Base-by-base conservation (phyloP, 2,329 filamentous ascomycete genomes). In the Rugonectria rugulosa region DNA sequence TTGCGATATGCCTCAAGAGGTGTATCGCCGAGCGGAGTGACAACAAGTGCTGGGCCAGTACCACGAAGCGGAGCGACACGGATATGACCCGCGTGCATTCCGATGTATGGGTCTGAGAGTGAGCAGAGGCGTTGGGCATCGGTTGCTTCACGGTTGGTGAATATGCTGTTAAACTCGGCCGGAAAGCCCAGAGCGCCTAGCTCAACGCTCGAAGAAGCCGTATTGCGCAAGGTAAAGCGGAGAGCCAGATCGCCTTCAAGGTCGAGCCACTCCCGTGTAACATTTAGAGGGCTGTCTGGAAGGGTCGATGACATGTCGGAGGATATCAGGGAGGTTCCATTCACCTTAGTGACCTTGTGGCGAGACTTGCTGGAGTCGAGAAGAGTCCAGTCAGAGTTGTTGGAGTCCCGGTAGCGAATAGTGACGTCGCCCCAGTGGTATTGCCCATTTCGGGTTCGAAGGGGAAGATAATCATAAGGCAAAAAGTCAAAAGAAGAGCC, bases 111-210 rank as follows among this genome's bases (percentile, higher is more conserved):
- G 52, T 87, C 84, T 0, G 81, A 76, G 3, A 87, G 74, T 0
- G 81, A 81, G 64, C 84, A 87, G 21, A 76, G 73, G 0, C 72
- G 68, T 48, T 80, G 77, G 6, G 79, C 84, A 6, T 83, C 77
- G 3, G 71, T 70, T 0, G 82, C 76, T 2, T 71, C 68, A 8
- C 82, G 77, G 38, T 74, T 73, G 11, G 78, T 84, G 63, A 87
- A 87, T 61, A 87, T 85, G 67, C 81, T 87, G 71, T 87, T 87
- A 72, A 86, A 84, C 65, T 85, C 82, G 17, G 82, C 77, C 0
- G 84, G 84, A 45, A 87, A 79, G 0, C 84, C 84, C 2, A 87
- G 72, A 42, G 79, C 79, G 2, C 84, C 84, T 5, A 87, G 68
- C 54, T 87, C 83, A 3, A 87, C 52, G 0, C 71, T 55, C 0